These are phyloP conservation scores for Eucalyptus victrix DNA, from an alignment of 345 rosid species.

Conservation along the genomic window DNA sequence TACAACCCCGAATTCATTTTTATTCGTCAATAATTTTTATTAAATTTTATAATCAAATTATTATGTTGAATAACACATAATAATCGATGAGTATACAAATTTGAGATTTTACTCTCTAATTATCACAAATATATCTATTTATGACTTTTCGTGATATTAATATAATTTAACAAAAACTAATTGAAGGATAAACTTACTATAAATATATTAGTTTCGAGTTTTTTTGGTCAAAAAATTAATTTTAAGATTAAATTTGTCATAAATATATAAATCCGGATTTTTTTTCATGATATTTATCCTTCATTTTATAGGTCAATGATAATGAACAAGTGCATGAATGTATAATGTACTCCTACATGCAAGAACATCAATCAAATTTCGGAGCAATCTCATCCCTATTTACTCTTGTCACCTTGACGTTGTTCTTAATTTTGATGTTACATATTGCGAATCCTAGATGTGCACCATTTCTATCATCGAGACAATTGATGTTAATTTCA, in stretches of 20 bases:
- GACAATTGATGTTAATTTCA: not conserved
- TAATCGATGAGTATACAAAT: rapidly evolving
- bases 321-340: not conserved
- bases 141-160: rapidly evolving
- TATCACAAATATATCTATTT: no score
- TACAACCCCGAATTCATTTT: no score
- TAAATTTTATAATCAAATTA: no score
- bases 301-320: not conserved
- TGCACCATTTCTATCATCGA: not conserved
- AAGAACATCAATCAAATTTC: not conserved
- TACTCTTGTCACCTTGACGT: not conserved
- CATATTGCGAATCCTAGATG: not conserved
- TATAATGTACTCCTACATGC: not conserved
- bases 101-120: no score
- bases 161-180: no score
- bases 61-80: rapidly evolving
- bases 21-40: rapidly evolving
- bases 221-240: no score
- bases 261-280: rapidly evolving
- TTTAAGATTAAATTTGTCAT: rapidly evolving
- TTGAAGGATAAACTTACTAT: rapidly evolving
- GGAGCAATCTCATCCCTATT: not conserved
- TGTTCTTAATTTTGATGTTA: not conserved
- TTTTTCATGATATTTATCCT: no score
- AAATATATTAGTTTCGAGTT: rapidly evolving